Conservation (phyloP, 345 rosid species). For the Euphorbia peplus region DNA sequence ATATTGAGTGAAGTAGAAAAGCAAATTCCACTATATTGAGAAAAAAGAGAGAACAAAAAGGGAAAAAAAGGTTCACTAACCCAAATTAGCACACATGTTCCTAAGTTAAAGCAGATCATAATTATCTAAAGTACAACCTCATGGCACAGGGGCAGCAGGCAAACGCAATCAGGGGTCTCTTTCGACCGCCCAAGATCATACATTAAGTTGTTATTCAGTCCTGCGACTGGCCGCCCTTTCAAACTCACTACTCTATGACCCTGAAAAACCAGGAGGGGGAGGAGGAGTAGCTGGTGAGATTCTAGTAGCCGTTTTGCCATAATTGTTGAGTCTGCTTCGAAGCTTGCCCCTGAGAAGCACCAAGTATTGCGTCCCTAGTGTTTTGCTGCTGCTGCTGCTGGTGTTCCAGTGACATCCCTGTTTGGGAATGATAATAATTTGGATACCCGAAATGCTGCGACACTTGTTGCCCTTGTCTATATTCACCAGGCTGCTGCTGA, state of each 20-base stretch:
- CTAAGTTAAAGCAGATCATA: constrained; percentile 42
- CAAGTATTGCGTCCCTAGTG: constrained; percentile 63
- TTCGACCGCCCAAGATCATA: constrained; percentile 24
- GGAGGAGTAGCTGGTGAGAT: too few species aligned
- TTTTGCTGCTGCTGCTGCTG: constrained; percentile 98
- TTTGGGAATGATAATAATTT: constrained; percentile 73
- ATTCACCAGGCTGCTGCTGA: constrained; percentile 75
- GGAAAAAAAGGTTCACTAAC: constrained; percentile 29
- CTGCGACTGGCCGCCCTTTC: constrained; percentile 39
- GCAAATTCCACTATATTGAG: constrained; percentile 13
- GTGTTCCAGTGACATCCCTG: constrained; percentile 73
- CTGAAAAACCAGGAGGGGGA: constrained; percentile 56
- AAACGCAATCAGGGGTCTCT: constrained; percentile 32
- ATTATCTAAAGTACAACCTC: constrained; percentile 52
- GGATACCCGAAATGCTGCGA: constrained; percentile 94
- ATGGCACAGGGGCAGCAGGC: constrained; percentile 43
- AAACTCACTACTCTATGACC: constrained; percentile 43
- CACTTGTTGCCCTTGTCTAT: constrained; percentile 83
- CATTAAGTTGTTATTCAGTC: constrained; percentile 22
- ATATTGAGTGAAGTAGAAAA: neutral
- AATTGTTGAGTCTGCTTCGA: constrained; percentile 85
- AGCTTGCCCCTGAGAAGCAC: constrained; percentile 70
- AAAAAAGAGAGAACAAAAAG: neutral
- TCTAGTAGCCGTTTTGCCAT: constrained; percentile 93
- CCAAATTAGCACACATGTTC: constrained; percentile 57